Percentiles rank a stretch among this genome's conserved stretches.
Conservation (phyloP, 2,329 filamentous ascomycete species). For the Zymoseptoria passerinii region DNA sequence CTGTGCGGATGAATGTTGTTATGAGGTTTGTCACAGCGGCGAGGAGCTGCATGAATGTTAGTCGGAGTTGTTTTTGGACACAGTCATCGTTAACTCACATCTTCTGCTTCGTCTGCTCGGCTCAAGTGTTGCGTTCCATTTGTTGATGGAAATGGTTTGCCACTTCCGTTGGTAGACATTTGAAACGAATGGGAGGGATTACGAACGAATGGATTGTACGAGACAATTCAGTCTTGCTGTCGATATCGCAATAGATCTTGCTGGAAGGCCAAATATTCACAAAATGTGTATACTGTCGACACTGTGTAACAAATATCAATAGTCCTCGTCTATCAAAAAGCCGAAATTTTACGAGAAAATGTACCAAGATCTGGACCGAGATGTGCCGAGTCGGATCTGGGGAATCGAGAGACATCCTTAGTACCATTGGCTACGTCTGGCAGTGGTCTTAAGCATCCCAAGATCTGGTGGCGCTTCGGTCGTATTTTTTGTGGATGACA, state of each 20-base stretch:
- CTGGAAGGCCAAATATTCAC: neutral
- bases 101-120: slow-evolving; percentile 30
- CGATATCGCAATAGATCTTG: neutral
- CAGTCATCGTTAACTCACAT: slow-evolving; percentile 18
- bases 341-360: neutral
- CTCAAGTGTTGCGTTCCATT: slow-evolving; percentile 10
- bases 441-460: neutral
- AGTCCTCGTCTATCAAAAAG: neutral
- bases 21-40: slow-evolving; percentile 59
- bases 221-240: neutral
- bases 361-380: neutral
- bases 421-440: neutral
- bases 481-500: neutral
- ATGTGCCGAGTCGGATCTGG: neutral
- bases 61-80: neutral
- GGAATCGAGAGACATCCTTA: neutral
- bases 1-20: slow-evolving; percentile 61
- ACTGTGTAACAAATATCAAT: neutral
- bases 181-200: neutral
- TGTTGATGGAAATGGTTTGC: slow-evolving; percentile 9
- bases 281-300: neutral
- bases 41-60: slow-evolving; percentile 48
- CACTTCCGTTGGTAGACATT: slow-evolving; percentile 22
- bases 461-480: neutral
- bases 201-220: neutral